phyloP scores from a whole-genome alignment of 192 early-diverging fungal genomes.

The Gorgonomyces haynaldii region DNA sequence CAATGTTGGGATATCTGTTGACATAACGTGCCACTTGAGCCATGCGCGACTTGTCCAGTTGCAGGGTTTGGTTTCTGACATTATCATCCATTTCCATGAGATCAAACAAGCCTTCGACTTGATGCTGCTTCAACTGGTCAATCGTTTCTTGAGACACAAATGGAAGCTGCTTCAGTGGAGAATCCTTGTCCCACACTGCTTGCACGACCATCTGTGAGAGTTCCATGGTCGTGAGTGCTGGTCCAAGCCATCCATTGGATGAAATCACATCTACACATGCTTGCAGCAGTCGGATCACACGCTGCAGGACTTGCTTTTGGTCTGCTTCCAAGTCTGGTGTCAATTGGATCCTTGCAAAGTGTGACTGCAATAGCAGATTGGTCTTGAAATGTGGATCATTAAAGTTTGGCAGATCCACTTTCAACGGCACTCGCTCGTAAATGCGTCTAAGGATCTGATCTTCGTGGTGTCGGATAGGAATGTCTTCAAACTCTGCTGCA shows the following conservation, averaged over 20 bases:
- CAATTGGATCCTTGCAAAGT: slow-evolving; percentile 80
- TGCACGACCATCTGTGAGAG: slow-evolving; percentile 95
- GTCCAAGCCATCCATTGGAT: slow-evolving; percentile 79
- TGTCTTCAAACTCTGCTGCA: slow-evolving; percentile 81
- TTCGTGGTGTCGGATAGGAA: slow-evolving; percentile 93
- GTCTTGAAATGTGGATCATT: slow-evolving; percentile 86
- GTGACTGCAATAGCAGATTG: slow-evolving; percentile 86
- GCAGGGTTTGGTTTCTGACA: slow-evolving; percentile 53
- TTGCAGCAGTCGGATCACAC: slow-evolving; percentile 76
- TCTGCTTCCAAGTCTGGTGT: slow-evolving; percentile 91
- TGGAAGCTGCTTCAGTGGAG: slow-evolving; percentile 85
- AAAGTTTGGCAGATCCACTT: slow-evolving; percentile 57
- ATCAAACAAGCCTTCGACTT: slow-evolving; percentile 82
- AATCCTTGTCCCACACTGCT: slow-evolving; percentile 90
- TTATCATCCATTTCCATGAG: slow-evolving; percentile 89
- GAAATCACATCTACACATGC: slow-evolving; percentile 91
- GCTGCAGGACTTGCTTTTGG: slow-evolving; percentile 53
- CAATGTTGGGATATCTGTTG: slow-evolving; percentile 89
- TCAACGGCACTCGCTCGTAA: slow-evolving; percentile 73
- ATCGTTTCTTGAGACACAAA: slow-evolving; percentile 65
- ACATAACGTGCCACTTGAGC: slow-evolving; percentile 73
- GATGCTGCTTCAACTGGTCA: slow-evolving; percentile 52
- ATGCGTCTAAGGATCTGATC: slow-evolving; percentile 63
- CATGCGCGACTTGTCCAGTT: slow-evolving; percentile 52
- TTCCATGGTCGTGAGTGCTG: slow-evolving; percentile 90